A percentile compares a stretch with the other conserved stretches of the same genome.
Evolutionary conservation across 176 grass and related monocot genomes (phyloP).

Genomic region (Phoenix dactylifera): DNA sequence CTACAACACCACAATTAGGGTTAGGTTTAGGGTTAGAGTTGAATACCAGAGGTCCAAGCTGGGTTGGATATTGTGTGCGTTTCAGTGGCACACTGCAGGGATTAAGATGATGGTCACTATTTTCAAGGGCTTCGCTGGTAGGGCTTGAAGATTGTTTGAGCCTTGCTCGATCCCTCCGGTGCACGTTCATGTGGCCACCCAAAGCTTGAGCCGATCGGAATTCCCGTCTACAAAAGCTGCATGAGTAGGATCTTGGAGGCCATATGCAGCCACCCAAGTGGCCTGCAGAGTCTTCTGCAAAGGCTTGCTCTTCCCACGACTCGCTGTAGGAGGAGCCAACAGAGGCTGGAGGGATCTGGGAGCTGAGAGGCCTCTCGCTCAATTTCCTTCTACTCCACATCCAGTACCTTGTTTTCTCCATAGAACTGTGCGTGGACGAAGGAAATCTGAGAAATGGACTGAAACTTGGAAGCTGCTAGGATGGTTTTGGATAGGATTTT

Average conservation of each 20-base stretch:
- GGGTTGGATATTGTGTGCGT: not conserved
- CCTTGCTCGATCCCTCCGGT: constrained; percentile 9
- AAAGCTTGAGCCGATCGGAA: constrained; percentile 15
- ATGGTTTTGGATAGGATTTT: too few relatives aligned
- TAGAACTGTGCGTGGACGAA: not conserved
- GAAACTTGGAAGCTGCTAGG: too few relatives aligned
- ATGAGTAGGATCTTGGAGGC: constrained; percentile 9
- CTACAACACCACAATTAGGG: not conserved
- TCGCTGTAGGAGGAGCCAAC: not conserved
- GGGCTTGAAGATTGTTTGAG: constrained; percentile 2
- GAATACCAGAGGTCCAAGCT: not conserved
- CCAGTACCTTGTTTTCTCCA: constrained; percentile 11
- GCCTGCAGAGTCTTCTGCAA: not conserved
- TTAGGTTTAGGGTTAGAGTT: constrained; percentile 6
- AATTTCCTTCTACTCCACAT: not conserved
- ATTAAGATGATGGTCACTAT: not conserved
- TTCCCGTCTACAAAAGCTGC: constrained; percentile 7
- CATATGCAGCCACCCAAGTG: constrained; percentile 5
- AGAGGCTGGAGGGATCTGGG: not conserved
- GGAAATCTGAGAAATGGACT: too few relatives aligned
- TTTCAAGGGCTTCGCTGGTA: not conserved
- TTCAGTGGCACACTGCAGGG: not conserved
- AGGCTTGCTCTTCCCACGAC: constrained; percentile 11
- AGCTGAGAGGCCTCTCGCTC: not conserved
- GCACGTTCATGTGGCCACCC: constrained; percentile 19